Conservation (phyloP, 345 rosid genomes). For the Ailanthus altissimus region DNA sequence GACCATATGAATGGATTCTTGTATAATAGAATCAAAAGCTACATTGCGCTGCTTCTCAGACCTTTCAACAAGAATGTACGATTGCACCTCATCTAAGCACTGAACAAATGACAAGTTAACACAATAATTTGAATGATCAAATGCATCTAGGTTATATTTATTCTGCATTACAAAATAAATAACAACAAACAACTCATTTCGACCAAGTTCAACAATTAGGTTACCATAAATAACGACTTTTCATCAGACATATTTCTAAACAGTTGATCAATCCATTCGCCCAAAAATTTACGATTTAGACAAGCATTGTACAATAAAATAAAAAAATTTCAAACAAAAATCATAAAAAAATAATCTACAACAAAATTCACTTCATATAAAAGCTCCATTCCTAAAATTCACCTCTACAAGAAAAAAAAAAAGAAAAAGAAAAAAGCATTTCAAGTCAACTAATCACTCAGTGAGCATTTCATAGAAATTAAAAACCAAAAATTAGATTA, state of each 20-base stretch:
- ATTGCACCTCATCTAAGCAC: constrained; percentile 88
- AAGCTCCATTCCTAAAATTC: not conserved
- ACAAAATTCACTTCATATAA: not conserved
- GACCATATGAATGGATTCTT: constrained; percentile 64
- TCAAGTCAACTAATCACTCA: constrained; percentile 3
- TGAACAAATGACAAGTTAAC: constrained; percentile 33
- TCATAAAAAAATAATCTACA: not conserved
- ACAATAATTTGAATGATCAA: not conserved
- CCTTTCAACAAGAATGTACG: constrained; percentile 82
- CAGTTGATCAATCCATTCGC: not conserved
- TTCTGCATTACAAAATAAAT: not conserved
- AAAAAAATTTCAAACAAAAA: not conserved
- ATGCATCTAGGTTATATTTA: not conserved
- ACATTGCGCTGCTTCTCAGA: constrained; percentile 36
- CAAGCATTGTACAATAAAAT: not conserved
- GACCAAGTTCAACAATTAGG: not conserved
- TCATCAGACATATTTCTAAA: not conserved
- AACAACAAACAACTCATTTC: not conserved
- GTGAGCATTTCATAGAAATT: not conserved
- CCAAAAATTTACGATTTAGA: not conserved
- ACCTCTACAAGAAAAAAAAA: not conserved
- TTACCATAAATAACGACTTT: not conserved
- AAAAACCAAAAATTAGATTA: not conserved
- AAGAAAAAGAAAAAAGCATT: too few relatives aligned
- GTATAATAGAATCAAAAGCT: constrained; percentile 45